phyloP scores from a whole-genome alignment of 129 eudicot species.

The Pulicaria dysenterica region DNA sequence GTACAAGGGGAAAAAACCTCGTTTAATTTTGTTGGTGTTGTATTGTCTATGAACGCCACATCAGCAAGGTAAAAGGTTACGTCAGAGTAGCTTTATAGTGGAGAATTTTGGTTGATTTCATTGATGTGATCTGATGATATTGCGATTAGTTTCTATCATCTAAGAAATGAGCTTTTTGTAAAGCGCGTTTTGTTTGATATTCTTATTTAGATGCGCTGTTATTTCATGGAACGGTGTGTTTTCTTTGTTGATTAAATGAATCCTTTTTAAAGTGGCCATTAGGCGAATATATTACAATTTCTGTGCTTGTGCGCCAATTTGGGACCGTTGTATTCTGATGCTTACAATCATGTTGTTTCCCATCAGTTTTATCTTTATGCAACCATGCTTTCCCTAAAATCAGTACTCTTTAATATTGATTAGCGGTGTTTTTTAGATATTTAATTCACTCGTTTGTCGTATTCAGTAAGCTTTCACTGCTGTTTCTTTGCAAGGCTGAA shows the following conservation, averaged over 20 bases:
- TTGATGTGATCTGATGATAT: slow-evolving; percentile 36
- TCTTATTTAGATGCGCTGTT: slow-evolving; percentile 28
- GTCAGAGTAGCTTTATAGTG: slow-evolving; percentile 33
- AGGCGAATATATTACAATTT: slow-evolving; percentile 54
- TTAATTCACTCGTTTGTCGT: slow-evolving; percentile 10
- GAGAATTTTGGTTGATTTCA: slow-evolving; percentile 40
- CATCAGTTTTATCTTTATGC: slow-evolving; percentile 38
- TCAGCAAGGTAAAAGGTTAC: slow-evolving; percentile 35
- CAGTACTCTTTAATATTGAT: slow-evolving; percentile 22
- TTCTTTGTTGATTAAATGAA: slow-evolving; percentile 37
- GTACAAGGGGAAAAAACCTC: neutral
- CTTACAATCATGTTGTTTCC: slow-evolving; percentile 48
- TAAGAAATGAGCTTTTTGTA: slow-evolving; percentile 37
- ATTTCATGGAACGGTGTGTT: slow-evolving; percentile 40
- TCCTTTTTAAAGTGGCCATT: slow-evolving; percentile 42
- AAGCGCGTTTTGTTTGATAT: slow-evolving; percentile 47
- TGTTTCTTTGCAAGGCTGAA: slow-evolving; percentile 52
- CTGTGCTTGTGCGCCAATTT: slow-evolving; percentile 35
- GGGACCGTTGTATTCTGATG: slow-evolving; percentile 83
- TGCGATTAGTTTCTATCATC: slow-evolving; percentile 28
- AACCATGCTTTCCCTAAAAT: slow-evolving; percentile 28
- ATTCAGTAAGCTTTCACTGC: slow-evolving; percentile 40
- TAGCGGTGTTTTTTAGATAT: slow-evolving; percentile 32
- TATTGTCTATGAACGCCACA: slow-evolving; percentile 11
- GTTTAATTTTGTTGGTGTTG: slow-evolving; percentile 17